Percentiles rank a stretch among this genome's conserved stretches.
These are phyloP conservation scores for Candida sphagnicola DNA, from an alignment of 805 yeast genomes.

Conservation along the genomic window DNA sequence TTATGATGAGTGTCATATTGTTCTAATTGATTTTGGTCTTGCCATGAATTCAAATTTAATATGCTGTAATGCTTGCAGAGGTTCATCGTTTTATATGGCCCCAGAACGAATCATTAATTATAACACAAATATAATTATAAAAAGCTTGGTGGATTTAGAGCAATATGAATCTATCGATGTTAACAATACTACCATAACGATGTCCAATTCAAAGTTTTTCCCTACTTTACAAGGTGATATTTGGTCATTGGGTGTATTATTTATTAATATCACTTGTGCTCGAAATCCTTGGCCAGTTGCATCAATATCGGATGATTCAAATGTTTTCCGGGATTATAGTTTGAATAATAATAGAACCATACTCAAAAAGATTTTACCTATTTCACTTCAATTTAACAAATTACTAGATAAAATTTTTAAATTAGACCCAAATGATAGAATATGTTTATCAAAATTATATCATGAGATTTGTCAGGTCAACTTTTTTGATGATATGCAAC, in stretches of 20 bases:
- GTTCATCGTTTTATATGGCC: slow-evolving; percentile 89
- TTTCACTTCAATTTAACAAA: slow-evolving; percentile 56
- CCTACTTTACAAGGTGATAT: slow-evolving; percentile 80
- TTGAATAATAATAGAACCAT: slow-evolving; percentile 49
- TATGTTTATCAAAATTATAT: slow-evolving; percentile 36
- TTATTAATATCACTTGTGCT: slow-evolving; percentile 75
- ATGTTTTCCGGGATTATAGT: slow-evolving; percentile 61
- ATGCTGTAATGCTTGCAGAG: slow-evolving; percentile 74
- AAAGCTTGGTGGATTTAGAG: slow-evolving; percentile 25
- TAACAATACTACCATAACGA: slow-evolving; percentile 13
- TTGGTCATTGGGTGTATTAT: slow-evolving; percentile 77
- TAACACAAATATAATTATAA: slow-evolving; percentile 24
- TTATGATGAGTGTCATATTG: slow-evolving; percentile 50
- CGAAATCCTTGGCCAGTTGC: slow-evolving; percentile 93
- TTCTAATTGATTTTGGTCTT: slow-evolving; percentile 85
- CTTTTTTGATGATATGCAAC: slow-evolving; percentile 22
- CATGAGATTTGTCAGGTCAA: slow-evolving; percentile 31
- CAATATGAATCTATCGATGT: slow-evolving; percentile 17
- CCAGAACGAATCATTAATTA: slow-evolving; percentile 71
- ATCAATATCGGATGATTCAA: slow-evolving; percentile 47
- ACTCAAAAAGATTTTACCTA: slow-evolving; percentile 65
- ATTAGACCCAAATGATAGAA: slow-evolving; percentile 48
- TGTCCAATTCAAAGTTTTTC: slow-evolving; percentile 31
- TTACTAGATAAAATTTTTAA: slow-evolving; percentile 45
- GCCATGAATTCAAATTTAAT: slow-evolving; percentile 60